phyloP scores from a whole-genome alignment of 73 alveolate species.

The Blepharisma stoltei region DNA sequence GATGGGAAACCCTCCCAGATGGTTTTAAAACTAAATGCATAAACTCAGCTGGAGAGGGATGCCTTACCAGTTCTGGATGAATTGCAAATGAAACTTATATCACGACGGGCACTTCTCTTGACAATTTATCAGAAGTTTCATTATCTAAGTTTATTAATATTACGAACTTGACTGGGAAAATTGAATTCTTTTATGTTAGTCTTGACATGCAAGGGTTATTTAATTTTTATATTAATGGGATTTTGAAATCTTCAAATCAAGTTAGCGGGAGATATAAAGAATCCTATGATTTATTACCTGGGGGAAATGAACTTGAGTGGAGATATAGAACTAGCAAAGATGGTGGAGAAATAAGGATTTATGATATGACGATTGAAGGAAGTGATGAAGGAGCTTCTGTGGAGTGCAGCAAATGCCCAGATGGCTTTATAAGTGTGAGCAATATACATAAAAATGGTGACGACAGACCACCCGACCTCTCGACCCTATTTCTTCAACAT shows the following conservation, averaged over 20 bases:
- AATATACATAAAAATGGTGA: too few relatives aligned
- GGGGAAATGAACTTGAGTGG: background rate
- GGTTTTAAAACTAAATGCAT: background rate
- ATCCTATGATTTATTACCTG: background rate
- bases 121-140: background rate
- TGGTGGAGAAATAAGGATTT: conserved; percentile 5
- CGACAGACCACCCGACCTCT: too few relatives aligned
- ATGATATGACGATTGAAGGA: background rate
- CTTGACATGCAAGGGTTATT: background rate
- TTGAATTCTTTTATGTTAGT: background rate
- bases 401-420: background rate
- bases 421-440: background rate
- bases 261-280: background rate
- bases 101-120: background rate
- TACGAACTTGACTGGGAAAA: background rate
- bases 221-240: background rate
- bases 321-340: background rate
- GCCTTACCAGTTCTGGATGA: background rate
- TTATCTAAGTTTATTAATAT: background rate
- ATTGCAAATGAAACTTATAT: background rate
- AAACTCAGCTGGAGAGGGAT: background rate
- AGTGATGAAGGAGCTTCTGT: background rate
- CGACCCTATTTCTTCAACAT: too few relatives aligned
- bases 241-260: background rate
- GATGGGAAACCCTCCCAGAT: background rate